Percentiles rank a stretch among this genome's conserved stretches.
Conservation (phyloP, 2,329 filamentous ascomycete genomes). For the Incumbomyces lentus region DNA sequence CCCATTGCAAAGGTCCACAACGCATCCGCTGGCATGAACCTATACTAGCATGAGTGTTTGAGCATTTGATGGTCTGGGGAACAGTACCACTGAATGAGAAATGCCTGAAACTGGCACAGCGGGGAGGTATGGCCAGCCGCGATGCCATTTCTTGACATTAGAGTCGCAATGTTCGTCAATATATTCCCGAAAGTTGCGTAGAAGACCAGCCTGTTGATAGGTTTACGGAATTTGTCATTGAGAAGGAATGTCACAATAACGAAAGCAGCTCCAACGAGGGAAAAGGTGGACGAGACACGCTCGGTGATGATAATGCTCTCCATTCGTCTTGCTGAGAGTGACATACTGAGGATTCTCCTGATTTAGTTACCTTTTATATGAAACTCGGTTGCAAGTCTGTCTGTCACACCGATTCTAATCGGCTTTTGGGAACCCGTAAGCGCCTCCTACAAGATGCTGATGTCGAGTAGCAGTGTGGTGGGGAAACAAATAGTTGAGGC, state of each 20-base stretch:
- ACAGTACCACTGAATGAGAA: slow-evolving; percentile 71
- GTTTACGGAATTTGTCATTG: slow-evolving; percentile 66
- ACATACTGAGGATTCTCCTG: slow-evolving; percentile 8
- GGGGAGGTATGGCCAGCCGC: slow-evolving; percentile 37
- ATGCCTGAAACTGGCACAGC: slow-evolving; percentile 65
- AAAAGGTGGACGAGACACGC: slow-evolving; percentile 59
- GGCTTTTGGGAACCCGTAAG: too few relatives aligned
- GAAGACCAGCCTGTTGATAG: slow-evolving; percentile 78
- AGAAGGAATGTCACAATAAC: slow-evolving; percentile 60
- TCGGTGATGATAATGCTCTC: slow-evolving; percentile 52
- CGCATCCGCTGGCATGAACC: slow-evolving; percentile 68
- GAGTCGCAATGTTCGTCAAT: slow-evolving; percentile 63
- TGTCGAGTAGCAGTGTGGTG: too few relatives aligned
- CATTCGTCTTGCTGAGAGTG: slow-evolving; percentile 30
- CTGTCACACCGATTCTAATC: too few relatives aligned
- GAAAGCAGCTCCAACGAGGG: slow-evolving; percentile 59
- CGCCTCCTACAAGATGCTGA: too few relatives aligned
- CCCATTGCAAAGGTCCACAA: slow-evolving; percentile 76
- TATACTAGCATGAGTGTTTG: slow-evolving; percentile 24
- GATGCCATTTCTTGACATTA: slow-evolving; percentile 58
- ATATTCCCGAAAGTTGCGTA: slow-evolving; percentile 76
- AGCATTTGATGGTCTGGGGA: background rate
- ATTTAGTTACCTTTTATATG: background rate
- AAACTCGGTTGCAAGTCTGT: background rate
- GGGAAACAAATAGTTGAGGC: too few relatives aligned